Base-by-base conservation (phyloP, 192 early-diverging fungal genomes). In the Podila verticillata region DNA sequence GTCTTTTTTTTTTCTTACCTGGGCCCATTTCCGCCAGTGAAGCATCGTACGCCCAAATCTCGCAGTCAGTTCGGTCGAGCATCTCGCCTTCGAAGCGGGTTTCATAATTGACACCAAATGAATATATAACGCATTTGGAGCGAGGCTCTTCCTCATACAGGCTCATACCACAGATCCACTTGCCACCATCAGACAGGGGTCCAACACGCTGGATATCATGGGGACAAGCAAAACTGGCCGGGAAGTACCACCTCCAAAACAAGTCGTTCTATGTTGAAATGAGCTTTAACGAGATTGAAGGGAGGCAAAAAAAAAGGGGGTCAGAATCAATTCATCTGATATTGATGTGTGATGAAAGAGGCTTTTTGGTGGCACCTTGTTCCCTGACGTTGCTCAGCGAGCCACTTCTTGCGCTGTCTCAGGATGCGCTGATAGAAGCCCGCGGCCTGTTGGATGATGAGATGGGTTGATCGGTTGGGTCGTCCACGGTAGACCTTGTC, bases 201-300 rank as follows among this genome's bases (percentile, higher is more conserved):
- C 75, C 75, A 31, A 79, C 75, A 22, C 65, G 75, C 68, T 79
- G 75, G 51, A 79, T 67, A 13, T 79, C 75, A 22, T 61, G 63
- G 29, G 75, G 68, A 49, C 68, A 79, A 2, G 26, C 24, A 49
- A 79, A 79, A 35, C 68, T 79, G 24, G 75, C 69, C 17, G 75
- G 69, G 63, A 79, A 79, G 59, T 79, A 79, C 75, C 69, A 79
- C 75, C 69, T 71, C 24, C 51, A 79, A 59, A 63, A 79, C 44
- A 65, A 2, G 7, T 15, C 19, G 8, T 44, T 17, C 68, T 63
- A 79, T 5, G 75, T 51, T 70, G 19, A 51, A 79, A 79, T 20
- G n/a, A 0, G 7, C 75, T 0, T 24, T 29, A 19, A n/a, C 19
- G n/a, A 22, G 17, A 19, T 12, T 6, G 12, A 32, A 36, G 51